A percentile compares a stretch with the other conserved stretches of the same genome.
Conservation (phyloP, 163 green algal genomes). For the Scenedesmus sp. region DNA sequence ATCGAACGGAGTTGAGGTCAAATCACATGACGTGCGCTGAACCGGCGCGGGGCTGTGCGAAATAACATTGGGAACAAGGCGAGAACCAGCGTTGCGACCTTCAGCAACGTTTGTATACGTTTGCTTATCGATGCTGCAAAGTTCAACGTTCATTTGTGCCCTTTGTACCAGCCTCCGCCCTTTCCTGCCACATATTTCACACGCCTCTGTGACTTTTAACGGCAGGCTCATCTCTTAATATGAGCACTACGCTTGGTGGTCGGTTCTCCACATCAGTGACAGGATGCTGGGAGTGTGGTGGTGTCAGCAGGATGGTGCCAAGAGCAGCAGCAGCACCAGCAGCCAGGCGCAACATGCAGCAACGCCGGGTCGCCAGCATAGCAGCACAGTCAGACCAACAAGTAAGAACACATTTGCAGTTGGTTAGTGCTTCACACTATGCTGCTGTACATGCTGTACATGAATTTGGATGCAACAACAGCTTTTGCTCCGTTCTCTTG, state of each 20-base stretch:
- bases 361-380: background rate
- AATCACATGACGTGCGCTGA: background rate
- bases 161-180: background rate
- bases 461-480: background rate
- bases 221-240: background rate
- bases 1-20: background rate
- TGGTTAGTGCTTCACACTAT: background rate
- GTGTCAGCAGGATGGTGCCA: background rate
- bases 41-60: slow-evolving; percentile 3
- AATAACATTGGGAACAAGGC: background rate
- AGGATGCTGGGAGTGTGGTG: background rate
- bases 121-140: too few species aligned
- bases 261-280: background rate
- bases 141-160: background rate
- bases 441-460: background rate
- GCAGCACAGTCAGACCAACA: slow-evolving; percentile 29
- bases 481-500: too few species aligned
- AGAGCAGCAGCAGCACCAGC: slow-evolving; percentile 25
- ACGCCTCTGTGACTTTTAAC: background rate
- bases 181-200: background rate
- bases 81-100: background rate
- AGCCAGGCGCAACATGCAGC: slow-evolving; percentile 12
- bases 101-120: background rate
- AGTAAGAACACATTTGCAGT: background rate
- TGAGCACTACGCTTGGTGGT: background rate